Evolutionary conservation across 148 eudicot genomes (phyloP).

Genomic region (Heliamphora exappendiculata): DNA sequence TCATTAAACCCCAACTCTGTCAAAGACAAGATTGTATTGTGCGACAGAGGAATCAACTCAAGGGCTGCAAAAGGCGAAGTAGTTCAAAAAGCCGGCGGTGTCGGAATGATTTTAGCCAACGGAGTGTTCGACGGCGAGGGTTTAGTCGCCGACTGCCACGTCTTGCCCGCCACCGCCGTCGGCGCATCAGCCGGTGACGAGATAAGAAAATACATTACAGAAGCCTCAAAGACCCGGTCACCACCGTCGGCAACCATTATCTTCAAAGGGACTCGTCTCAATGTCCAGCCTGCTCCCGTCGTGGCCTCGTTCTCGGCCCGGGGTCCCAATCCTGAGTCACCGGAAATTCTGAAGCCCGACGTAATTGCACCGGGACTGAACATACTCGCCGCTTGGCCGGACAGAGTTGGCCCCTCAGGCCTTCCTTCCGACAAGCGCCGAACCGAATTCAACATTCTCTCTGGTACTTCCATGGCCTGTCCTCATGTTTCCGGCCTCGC

Average conservation of each 20-base stretch:
- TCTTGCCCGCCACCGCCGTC: constrained; percentile 71
- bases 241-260: constrained; percentile 51
- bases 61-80: constrained; percentile 80
- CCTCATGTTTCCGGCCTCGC: constrained; percentile 91
- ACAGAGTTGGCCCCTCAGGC: constrained; percentile 66
- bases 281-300: constrained; percentile 75
- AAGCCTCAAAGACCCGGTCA: constrained; percentile 20
- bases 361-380: constrained; percentile 85
- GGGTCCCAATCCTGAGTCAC: constrained; percentile 79
- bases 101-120: constrained; percentile 84
- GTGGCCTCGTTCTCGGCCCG: constrained; percentile 92
- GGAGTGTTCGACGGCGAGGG: constrained; percentile 95
- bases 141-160: constrained; percentile 90
- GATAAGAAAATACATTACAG: constrained; percentile 55
- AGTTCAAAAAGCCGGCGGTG: constrained; percentile 68
- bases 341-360: constrained; percentile 86
- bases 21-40: constrained; percentile 69
- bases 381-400: constrained; percentile 87
- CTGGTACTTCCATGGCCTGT: constrained; percentile 95
- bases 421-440: constrained; percentile 41
- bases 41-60: constrained; percentile 89
- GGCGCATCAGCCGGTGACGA: constrained; percentile 61
- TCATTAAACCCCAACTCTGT: constrained; percentile 52
- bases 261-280: constrained; percentile 60
- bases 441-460: constrained; percentile 80